Evolutionary conservation across 2,329 filamentous ascomycete genomes (phyloP), one percentile per base, ranked within the genome.

Genomic region (Exophiala bonariae): DNA sequence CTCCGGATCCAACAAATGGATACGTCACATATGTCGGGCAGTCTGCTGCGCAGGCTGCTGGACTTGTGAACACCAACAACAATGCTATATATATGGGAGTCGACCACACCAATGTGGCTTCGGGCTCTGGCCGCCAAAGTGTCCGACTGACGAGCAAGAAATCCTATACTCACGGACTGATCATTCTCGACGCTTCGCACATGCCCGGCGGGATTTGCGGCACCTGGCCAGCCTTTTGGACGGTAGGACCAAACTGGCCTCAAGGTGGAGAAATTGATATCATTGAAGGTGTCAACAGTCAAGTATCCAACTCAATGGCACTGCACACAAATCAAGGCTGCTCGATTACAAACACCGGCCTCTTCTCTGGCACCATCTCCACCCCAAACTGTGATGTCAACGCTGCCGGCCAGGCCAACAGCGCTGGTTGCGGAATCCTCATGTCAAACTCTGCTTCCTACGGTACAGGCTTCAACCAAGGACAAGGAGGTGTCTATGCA

Each of bases 241-340:
- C 72, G 37, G 63, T 88, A 26, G 86, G 86, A 13, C 72, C 76
- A n/a, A 67, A 78, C 61, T 91, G 87, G 87, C 87, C 87, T 2
- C 64, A 64, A 33, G 72, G 74, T 6, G 87, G 87, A 37, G 87
- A 91, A 68, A 87, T 92, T 59, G 87, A 92, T 64, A 86, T 91
- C 59, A 81, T 91, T 58, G 87, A 91, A 70, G 86, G 86, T 30
- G 84, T 89, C 57, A 87, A 89, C 69, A 69, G 73, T 17, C 77
- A 82, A 52, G 63, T 69, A 2, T 68, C 73, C 49, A 80, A 86
- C 64, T 67, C 75, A 36, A 74, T 89, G 67, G 84, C 86, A 26
- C 75, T 93, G 13, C 84, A 89, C 72, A 88, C 86, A 1, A 66
- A 67, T 8, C 55, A 72, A 3, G 79, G 79, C 37, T 90, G 86